phyloP scores from a whole-genome alignment of 2,329 filamentous ascomycete species.

The Paecilomyces fulvus region DNA sequence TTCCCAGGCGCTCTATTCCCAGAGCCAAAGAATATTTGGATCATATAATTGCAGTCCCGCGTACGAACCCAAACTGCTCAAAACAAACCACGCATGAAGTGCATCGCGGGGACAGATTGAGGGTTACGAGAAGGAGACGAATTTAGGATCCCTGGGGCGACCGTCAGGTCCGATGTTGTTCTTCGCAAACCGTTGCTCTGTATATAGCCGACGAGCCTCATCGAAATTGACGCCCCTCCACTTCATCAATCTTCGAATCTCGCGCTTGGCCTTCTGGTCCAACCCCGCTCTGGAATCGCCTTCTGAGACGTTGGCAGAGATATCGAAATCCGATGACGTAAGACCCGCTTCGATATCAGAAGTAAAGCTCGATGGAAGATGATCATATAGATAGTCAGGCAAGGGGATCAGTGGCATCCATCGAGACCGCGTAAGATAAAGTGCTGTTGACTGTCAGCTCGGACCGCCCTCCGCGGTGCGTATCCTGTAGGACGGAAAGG shows the following conservation, averaged over 20 bases:
- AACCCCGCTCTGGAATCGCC: conserved; percentile 74
- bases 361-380: conserved; percentile 67
- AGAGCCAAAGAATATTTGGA: not conserved
- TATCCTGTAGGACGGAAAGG: not conserved
- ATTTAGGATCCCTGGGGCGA: conserved; percentile 82
- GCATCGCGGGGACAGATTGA: not conserved
- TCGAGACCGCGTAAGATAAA: conserved; percentile 70
- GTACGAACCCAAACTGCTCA: not conserved
- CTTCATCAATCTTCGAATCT: conserved; percentile 89
- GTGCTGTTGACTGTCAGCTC: conserved; percentile 38
- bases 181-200: conserved; percentile 75
- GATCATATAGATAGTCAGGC: conserved; percentile 63
- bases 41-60: not conserved
- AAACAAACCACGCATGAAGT: conserved; percentile 1
- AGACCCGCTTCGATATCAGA: conserved; percentile 84
- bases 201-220: conserved; percentile 78
- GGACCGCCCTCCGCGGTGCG: conserved; percentile 6
- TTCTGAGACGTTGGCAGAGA: conserved; percentile 67
- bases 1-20: not conserved
- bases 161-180: conserved; percentile 87
- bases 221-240: conserved; percentile 74
- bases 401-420: conserved; percentile 67
- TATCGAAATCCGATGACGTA: conserved; percentile 72
- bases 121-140: conserved; percentile 74
- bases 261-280: conserved; percentile 69